Evolutionary conservation across 176 grass and related monocot species (phyloP).

Genomic region (Avena eriantha): DNA sequence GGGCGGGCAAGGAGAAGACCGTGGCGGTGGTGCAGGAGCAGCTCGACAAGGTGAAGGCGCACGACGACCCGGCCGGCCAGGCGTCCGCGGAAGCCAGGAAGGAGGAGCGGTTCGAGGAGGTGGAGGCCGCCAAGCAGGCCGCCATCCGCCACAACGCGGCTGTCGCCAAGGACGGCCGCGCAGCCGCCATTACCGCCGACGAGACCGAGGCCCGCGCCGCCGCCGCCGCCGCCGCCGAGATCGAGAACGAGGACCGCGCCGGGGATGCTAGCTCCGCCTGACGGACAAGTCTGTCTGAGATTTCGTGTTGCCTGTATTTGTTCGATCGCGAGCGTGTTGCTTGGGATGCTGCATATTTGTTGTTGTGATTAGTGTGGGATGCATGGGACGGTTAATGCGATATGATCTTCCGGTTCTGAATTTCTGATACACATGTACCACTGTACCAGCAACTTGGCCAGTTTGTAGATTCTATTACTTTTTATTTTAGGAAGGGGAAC

Average conservation of each 20-base stretch:
- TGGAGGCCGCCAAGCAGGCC: constrained; percentile 49
- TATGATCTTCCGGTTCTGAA: too few relatives aligned
- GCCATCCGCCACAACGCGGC: constrained; percentile 38
- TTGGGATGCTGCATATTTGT: too few relatives aligned
- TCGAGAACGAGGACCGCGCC: background rate
- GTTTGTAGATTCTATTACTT: too few relatives aligned
- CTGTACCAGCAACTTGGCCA: too few relatives aligned
- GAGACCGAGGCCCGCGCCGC: background rate
- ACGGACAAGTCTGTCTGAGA: too few relatives aligned
- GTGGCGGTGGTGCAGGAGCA: constrained; percentile 42
- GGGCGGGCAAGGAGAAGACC: constrained; percentile 53
- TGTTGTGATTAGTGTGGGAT: too few relatives aligned
- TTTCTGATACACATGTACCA: too few relatives aligned
- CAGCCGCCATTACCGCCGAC: background rate
- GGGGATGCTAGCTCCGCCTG: too few relatives aligned
- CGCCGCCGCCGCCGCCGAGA: background rate
- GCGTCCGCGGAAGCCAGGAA: constrained; percentile 34
- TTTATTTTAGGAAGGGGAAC: too few relatives aligned
- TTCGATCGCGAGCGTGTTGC: too few relatives aligned
- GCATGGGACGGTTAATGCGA: too few relatives aligned
- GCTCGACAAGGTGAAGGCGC: constrained; percentile 40
- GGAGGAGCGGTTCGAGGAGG: constrained; percentile 34
- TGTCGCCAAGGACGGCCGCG: constrained; percentile 23
- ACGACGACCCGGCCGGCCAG: constrained; percentile 38
- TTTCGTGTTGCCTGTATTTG: too few relatives aligned